A percentile compares a stretch with the other conserved stretches of the same genome.
Conservation (phyloP, 2,329 filamentous ascomycete genomes). For the Claviceps sp. region DNA sequence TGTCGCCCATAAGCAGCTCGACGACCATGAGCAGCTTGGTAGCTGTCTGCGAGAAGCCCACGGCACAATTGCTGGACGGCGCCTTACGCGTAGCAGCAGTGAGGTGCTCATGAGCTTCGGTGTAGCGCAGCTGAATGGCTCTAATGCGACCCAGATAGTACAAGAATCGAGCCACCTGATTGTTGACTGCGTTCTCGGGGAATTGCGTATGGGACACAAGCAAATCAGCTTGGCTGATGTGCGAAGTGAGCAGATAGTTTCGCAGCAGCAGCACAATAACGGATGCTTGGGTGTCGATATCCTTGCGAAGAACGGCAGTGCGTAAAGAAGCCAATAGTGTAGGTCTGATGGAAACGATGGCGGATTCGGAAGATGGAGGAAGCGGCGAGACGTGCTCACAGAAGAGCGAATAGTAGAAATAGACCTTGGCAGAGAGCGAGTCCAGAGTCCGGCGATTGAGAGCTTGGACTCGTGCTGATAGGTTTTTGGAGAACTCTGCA, state of each 20-base stretch:
- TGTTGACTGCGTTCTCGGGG: conserved; percentile 87
- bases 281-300: conserved; percentile 91
- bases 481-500: conserved; percentile 67
- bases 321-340: conserved; percentile 77
- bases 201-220: conserved; percentile 94
- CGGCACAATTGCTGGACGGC: conserved; percentile 74
- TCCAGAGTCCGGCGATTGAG: conserved; percentile 91
- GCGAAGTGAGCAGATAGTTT: conserved; percentile 90
- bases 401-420: conserved; percentile 96
- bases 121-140: conserved; percentile 92
- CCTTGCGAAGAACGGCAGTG: conserved; percentile 92
- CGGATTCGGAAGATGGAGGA: conserved; percentile 77
- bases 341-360: conserved; percentile 75
- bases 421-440: conserved; percentile 85
- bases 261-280: conserved; percentile 90
- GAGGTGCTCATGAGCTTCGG: conserved; percentile 88
- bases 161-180: conserved; percentile 91
- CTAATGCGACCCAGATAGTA: conserved; percentile 96
- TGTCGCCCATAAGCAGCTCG: conserved; percentile 95
- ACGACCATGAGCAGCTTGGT: conserved; percentile 95
- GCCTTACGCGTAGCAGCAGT: conserved; percentile 91
- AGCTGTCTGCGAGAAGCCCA: conserved; percentile 90
- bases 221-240: conserved; percentile 92
- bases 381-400: conserved; percentile 80
- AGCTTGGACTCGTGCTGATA: conserved; percentile 74